These are phyloP conservation scores for Backusella mclennaniae DNA, from an alignment of 192 early-diverging fungal species.

Conservation along the genomic window DNA sequence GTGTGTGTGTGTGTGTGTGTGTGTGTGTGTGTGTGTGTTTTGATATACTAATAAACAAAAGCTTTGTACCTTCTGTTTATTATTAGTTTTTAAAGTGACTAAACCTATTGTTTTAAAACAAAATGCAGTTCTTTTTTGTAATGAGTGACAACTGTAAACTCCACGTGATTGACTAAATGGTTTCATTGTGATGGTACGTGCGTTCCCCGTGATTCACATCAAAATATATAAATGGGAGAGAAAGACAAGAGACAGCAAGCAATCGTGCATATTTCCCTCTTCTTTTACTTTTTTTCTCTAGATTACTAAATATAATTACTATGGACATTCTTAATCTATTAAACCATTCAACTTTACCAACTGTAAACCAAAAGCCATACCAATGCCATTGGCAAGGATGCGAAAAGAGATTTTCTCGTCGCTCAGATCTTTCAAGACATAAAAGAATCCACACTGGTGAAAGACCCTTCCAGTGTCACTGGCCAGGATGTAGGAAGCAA, in stretches of 20 bases:
- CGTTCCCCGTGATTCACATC: conserved; percentile 4
- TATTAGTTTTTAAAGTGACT: background rate
- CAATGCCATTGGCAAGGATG: conserved; percentile 62
- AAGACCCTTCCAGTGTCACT: conserved; percentile 64
- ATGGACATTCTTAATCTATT: conserved; percentile 30
- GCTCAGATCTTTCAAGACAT: conserved; percentile 72
- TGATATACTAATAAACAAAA: too few species aligned
- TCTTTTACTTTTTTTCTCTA: background rate
- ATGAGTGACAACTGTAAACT: background rate
- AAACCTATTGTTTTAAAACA: background rate
- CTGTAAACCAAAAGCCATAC: conserved; percentile 33
- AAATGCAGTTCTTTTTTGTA: background rate
- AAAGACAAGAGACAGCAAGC: background rate
- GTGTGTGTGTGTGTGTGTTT: too few species aligned
- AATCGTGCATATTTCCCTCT: conserved; percentile 2
- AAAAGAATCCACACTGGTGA: conserved; percentile 74
- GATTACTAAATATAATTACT: background rate
- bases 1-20: too few species aligned
- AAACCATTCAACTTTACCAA: conserved; percentile 2
- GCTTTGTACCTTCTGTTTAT: too few species aligned
- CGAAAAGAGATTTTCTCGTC: conserved; percentile 65
- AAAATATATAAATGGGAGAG: background rate
- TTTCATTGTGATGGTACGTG: conserved; percentile 2
- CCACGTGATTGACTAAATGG: background rate
- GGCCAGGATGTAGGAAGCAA: conserved; percentile 63